Base-by-base conservation (phyloP, 2,329 filamentous ascomycete species). In the Paecilomyces sp. region DNA sequence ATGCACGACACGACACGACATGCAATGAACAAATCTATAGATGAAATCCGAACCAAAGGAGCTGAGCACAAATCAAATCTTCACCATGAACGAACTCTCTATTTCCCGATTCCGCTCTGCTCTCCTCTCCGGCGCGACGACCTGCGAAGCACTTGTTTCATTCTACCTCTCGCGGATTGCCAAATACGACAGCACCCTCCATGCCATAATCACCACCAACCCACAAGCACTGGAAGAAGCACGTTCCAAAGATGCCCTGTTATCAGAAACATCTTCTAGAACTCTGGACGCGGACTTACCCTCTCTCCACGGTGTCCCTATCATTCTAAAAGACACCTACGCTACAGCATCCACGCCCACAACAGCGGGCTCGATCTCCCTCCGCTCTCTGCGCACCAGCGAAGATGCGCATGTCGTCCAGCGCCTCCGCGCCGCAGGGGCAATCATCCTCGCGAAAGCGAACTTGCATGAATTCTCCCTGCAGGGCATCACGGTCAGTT, bases 281-380 rank as follows among this genome's bases (percentile, higher is more conserved):
- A 28, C 25, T 28, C 25, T 28, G 25, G 25, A 28, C 6, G 1
- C 25, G 25, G 25, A 28, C 9, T 59, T 67, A 24, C 64, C 57
- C 11, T 60, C 61, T 0, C 74, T 88, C 1, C 85, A 88, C 68
- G 86, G 85, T 66, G 76, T 88, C 18, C 85, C 86, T 0, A 70
- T 87, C 12, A 67, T 88, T 3, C 71, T 88, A 5, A 88, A 88
- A 68, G 86, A 88, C 71, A 88, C 87, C 66, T 86, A 81, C 66
- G 81, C 86, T 58, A 83, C 83, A 0, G 63, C 69, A 0, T 78
- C 79, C 22, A 80, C 85, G 71, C 79, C 79, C 52, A 88, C 85
- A 0, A 88, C 84, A 0, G 85, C 81, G 0, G 83, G 79, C 3
- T 81, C 76, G 61, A 65, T 79, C 7, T 81, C 78, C 3, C 72